A percentile compares a stretch with the other conserved stretches of the same genome.
These are phyloP conservation scores for Sindora glabra DNA, from an alignment of 306 rosid genomes.

Conservation along the genomic window DNA sequence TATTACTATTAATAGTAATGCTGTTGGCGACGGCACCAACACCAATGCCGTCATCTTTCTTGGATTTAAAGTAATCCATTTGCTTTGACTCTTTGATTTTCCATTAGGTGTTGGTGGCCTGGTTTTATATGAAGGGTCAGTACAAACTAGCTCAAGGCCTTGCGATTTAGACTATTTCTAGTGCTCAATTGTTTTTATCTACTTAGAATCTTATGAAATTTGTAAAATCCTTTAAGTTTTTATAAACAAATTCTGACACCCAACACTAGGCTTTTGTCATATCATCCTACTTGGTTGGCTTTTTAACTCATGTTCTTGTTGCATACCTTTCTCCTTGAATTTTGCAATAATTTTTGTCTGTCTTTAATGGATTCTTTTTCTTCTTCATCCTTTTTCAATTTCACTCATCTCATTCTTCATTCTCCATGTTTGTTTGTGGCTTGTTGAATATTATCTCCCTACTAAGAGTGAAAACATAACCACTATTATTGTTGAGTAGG, in stretches of 20 bases:
- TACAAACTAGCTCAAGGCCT: constrained; percentile 74
- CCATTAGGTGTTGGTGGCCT: constrained; percentile 14
- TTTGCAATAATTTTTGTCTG: constrained; percentile 20
- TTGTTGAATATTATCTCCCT: constrained; percentile 12
- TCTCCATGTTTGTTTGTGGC: too few relatives aligned
- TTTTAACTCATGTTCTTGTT: constrained; percentile 33
- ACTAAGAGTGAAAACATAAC: constrained; percentile 3
- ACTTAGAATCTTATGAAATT: constrained; percentile 88
- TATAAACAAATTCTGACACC: constrained; percentile 32
- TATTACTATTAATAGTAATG: background rate
- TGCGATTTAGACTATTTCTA: constrained; percentile 99
- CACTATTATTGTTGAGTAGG: too few relatives aligned
- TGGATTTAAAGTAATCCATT: constrained; percentile 42
- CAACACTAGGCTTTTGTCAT: constrained; percentile 23
- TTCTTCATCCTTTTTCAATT: background rate
- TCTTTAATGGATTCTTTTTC: background rate
- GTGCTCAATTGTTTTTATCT: constrained; percentile 74
- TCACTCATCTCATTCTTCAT: background rate
- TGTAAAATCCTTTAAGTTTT: constrained; percentile 47
- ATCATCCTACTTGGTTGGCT: constrained; percentile 44
- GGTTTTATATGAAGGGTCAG: constrained; percentile 31
- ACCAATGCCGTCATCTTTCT: constrained; percentile 26
- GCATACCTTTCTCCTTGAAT: constrained; percentile 4
- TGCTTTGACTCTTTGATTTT: constrained; percentile 13
- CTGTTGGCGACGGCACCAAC: background rate